Evolutionary conservation across 2,329 filamentous ascomycete genomes (phyloP).

Genomic region (Sarocladiaceae sp.): DNA sequence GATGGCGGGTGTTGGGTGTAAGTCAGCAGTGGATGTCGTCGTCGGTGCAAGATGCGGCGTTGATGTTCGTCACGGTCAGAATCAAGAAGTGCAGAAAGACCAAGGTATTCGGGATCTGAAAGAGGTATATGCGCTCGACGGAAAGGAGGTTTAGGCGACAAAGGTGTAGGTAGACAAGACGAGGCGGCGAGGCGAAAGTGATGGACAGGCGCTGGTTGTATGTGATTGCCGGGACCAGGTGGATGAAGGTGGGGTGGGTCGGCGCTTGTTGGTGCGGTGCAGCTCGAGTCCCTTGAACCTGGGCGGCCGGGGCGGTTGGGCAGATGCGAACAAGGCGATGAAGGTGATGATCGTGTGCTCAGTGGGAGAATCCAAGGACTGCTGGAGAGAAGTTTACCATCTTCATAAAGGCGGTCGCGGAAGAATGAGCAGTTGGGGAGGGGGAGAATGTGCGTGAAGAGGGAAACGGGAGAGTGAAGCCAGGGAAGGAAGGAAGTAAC

Average conservation of each 20-base stretch:
- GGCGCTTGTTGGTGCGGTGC: constrained; percentile 9
- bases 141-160: constrained; percentile 7
- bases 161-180: constrained; percentile 3
- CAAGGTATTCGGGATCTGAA: neutral
- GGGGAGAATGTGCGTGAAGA: no score
- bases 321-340: constrained; percentile 21
- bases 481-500: neutral
- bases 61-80: neutral
- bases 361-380: constrained; percentile 1
- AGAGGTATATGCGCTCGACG: neutral
- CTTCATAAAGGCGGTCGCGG: no score
- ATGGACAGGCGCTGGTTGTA: constrained; percentile 9
- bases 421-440: neutral
- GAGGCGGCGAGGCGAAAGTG: constrained; percentile 7
- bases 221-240: constrained; percentile 10
- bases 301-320: constrained; percentile 19
- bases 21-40: neutral
- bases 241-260: constrained; percentile 8
- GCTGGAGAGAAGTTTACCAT: no score
- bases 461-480: no score
- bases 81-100: neutral
- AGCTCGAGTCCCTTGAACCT: constrained; percentile 24
- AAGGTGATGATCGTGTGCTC: constrained; percentile 4
- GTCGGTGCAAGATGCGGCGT: neutral
- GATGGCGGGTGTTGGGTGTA: neutral